A percentile compares a stretch with the other conserved stretches of the same genome.
Evolutionary conservation across 2,329 filamentous ascomycete genomes (phyloP).

Genomic region (Simplicillium aogashimaense): DNA sequence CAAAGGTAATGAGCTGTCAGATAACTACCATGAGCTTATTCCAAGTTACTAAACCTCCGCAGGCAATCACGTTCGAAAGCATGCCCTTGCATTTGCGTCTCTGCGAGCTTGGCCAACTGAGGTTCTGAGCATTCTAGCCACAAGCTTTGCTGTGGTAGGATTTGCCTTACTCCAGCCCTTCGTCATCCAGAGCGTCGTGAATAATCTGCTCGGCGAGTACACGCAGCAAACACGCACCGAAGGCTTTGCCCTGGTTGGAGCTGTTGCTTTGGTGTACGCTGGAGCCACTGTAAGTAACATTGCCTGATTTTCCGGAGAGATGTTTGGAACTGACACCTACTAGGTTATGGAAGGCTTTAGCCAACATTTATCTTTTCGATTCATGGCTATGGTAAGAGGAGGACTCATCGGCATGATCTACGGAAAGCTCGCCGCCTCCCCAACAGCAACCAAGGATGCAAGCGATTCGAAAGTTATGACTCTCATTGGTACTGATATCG

Average conservation of each 20-base stretch:
- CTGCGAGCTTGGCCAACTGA: constrained; percentile 3
- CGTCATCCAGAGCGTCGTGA: constrained; percentile 1
- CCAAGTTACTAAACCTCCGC: no score
- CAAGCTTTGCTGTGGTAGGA: constrained; percentile 2
- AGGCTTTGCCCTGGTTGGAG: constrained; percentile 4
- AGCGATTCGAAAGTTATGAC: constrained; percentile 3
- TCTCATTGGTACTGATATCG: constrained; percentile 4
- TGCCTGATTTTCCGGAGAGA: not conserved
- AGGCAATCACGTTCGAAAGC: not conserved
- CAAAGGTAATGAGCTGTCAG: not conserved
- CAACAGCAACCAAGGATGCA: not conserved
- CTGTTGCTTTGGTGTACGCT: constrained; percentile 1
- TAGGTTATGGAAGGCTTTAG: constrained; percentile 4
- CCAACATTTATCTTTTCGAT: constrained; percentile 4
- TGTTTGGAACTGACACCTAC: not conserved
- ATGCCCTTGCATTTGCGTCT: constrained; percentile 3
- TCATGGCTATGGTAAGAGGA: constrained; percentile 3
- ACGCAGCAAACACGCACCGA: constrained; percentile 1
- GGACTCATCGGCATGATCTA: constrained; percentile 3
- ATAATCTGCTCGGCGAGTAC: constrained; percentile 1
- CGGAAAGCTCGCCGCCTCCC: not conserved
- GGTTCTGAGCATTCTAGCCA: not conserved
- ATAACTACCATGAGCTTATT: no score
- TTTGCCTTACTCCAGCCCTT: constrained; percentile 1
- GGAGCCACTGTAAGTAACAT: not conserved